A percentile compares a stretch with the other conserved stretches of the same genome.
Conservation (phyloP, 495 filamentous ascomycete species). For the Aspergillus homomorphus region DNA sequence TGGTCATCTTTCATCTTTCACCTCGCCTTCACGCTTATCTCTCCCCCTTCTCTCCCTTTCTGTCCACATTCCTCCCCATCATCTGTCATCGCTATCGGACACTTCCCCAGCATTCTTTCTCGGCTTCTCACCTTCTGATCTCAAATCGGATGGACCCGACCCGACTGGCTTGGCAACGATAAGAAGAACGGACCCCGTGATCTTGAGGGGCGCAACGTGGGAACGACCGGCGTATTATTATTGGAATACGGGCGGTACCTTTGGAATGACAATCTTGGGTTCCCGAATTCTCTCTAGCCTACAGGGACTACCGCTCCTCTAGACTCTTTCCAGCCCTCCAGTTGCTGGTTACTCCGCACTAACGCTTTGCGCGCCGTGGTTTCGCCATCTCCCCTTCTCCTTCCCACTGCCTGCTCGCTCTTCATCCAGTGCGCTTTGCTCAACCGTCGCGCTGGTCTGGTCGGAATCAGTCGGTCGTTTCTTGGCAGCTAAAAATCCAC, state of each 20-base stretch:
- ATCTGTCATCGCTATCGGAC: neutral
- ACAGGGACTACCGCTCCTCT: neutral
- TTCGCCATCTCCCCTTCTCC: neutral
- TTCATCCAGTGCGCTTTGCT: neutral
- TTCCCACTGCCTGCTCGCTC: neutral
- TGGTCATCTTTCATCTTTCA: neutral
- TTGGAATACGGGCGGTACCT: too few species aligned
- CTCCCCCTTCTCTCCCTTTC: too few species aligned
- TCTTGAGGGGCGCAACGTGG: neutral
- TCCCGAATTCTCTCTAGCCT: neutral
- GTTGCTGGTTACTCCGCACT: neutral
- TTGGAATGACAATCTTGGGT: neutral
- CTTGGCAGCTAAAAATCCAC: neutral
- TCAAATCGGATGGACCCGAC: neutral
- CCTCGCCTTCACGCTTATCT: too few species aligned
- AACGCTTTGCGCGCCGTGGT: neutral
- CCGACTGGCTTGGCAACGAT: neutral
- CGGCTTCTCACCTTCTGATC: neutral
- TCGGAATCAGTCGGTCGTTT: neutral
- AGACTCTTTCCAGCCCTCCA: neutral
- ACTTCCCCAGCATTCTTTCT: neutral
- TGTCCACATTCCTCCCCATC: neutral
- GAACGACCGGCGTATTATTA: neutral
- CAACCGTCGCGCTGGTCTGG: neutral
- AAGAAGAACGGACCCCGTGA: neutral